Evolutionary conservation across 2,329 filamentous ascomycete species (phyloP).

Genomic region (Colletotrichum cuscutae): DNA sequence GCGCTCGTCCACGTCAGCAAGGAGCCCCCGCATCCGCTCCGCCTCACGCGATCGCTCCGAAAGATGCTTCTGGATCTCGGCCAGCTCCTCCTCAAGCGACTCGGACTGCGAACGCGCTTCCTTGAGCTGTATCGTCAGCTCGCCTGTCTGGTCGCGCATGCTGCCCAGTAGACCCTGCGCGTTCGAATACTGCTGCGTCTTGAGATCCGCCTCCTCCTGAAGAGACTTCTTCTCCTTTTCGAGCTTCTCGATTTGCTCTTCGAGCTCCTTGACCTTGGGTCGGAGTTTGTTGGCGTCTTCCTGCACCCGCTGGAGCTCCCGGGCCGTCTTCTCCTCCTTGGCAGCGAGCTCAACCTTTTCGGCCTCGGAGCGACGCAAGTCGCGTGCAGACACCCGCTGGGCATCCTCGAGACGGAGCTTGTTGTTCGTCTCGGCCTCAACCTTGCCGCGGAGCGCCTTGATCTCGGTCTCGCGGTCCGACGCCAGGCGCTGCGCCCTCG

Average conservation of each 20-base stretch:
- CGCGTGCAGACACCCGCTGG: slow-evolving; percentile 77
- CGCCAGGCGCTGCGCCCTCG: slow-evolving; percentile 74
- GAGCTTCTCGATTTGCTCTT: slow-evolving; percentile 77
- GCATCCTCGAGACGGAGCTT: slow-evolving; percentile 83
- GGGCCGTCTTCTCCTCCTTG: slow-evolving; percentile 74
- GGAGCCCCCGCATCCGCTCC: slow-evolving; percentile 91
- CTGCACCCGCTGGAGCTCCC: slow-evolving; percentile 77
- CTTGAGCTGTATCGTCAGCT: slow-evolving; percentile 91
- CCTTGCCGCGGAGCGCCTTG: slow-evolving; percentile 79
- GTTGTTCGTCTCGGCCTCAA: slow-evolving; percentile 77
- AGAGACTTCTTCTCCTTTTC: slow-evolving; percentile 74
- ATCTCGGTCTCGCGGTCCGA: slow-evolving; percentile 83
- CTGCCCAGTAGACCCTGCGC: slow-evolving; percentile 88
- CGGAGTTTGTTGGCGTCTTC: slow-evolving; percentile 78
- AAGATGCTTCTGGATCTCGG: slow-evolving; percentile 86
- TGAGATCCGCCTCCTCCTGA: slow-evolving; percentile 84
- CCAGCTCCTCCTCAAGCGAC: slow-evolving; percentile 89
- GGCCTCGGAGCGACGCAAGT: slow-evolving; percentile 80
- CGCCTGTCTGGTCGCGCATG: slow-evolving; percentile 91
- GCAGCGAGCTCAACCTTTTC: slow-evolving; percentile 84
- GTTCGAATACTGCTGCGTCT: slow-evolving; percentile 85
- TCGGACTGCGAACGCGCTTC: slow-evolving; percentile 86
- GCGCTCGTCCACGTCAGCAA: slow-evolving; percentile 86
- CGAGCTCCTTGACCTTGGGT: slow-evolving; percentile 71
- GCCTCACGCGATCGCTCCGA: slow-evolving; percentile 89